Conservation (phyloP, 2,329 filamentous ascomycete genomes). For the Nothomitra cinnamomea region DNA sequence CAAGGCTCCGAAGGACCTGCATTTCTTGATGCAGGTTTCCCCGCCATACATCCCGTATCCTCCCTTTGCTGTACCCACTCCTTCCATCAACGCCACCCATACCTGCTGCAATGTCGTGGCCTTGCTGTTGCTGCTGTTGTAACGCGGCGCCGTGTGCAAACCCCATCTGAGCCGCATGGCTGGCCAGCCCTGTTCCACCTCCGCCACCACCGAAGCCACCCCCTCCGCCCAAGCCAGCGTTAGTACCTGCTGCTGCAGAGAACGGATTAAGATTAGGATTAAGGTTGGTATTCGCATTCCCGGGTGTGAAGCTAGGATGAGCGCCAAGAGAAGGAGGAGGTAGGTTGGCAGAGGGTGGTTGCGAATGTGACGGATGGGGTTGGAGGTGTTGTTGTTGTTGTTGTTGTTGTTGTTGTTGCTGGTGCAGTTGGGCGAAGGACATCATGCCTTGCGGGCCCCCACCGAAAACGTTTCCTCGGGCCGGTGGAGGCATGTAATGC, state of each 20-base stretch:
- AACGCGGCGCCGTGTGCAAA: constrained; percentile 57
- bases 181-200: constrained; percentile 55
- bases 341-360: constrained; percentile 29
- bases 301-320: constrained; percentile 50
- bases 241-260: constrained; percentile 29
- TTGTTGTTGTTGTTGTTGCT: constrained; percentile 10
- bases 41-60: constrained; percentile 94
- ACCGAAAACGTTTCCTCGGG: background rate
- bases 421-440: constrained; percentile 40
- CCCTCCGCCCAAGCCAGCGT: constrained; percentile 41
- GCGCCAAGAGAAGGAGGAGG: constrained; percentile 42
- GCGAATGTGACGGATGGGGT: constrained; percentile 24
- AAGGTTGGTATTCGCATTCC: constrained; percentile 46
- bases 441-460: constrained; percentile 19
- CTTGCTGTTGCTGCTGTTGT: constrained; percentile 24
- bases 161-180: constrained; percentile 74
- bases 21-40: constrained; percentile 86
- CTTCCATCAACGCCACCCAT: constrained; percentile 34
- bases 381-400: constrained; percentile 22
- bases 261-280: constrained; percentile 55
- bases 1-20: constrained; percentile 60
- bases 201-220: constrained; percentile 39
- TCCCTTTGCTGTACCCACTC: constrained; percentile 47
- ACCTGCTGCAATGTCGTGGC: constrained; percentile 18
- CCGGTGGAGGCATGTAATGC: background rate